Evolutionary conservation across 495 filamentous ascomycete genomes (phyloP).

Genomic region (Astrocystis sublimbata): DNA sequence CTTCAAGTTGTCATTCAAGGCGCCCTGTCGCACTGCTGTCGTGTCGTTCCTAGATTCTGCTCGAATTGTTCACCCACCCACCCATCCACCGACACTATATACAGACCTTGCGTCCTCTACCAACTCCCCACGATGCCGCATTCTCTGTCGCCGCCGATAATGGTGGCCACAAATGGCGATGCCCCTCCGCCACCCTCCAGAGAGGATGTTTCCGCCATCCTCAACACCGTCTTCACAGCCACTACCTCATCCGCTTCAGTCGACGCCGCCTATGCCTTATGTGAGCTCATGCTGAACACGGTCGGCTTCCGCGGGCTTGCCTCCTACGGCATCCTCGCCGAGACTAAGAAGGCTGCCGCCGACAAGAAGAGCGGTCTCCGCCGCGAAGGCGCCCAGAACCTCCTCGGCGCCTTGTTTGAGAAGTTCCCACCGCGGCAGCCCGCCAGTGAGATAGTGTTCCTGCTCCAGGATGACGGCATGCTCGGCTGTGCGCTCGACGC

Average conservation of each 20-base stretch:
- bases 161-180: conserved; percentile 39
- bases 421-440: conserved; percentile 76
- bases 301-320: conserved; percentile 75
- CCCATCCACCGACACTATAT: not conserved
- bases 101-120: not conserved
- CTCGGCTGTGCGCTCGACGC: conserved; percentile 76
- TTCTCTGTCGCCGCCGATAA: conserved; percentile 41
- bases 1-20: no score
- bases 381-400: conserved; percentile 92
- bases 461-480: conserved; percentile 75
- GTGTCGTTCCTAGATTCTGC: no score
- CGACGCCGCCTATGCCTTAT: conserved; percentile 80
- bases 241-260: conserved; percentile 84
- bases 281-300: conserved; percentile 74
- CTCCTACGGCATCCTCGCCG: conserved; percentile 68
- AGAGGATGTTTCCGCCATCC: conserved; percentile 70
- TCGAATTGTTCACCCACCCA: no score
- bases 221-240: conserved; percentile 74
- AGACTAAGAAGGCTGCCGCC: conserved; percentile 79
- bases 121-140: conserved; percentile 32
- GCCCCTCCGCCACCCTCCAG: conserved; percentile 60
- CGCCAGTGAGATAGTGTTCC: conserved; percentile 76
- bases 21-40: not conserved
- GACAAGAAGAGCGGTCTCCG: conserved; percentile 91
- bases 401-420: conserved; percentile 91